Conservation (phyloP, 2,329 filamentous ascomycete genomes). For the Dactylellina drechsleri region DNA sequence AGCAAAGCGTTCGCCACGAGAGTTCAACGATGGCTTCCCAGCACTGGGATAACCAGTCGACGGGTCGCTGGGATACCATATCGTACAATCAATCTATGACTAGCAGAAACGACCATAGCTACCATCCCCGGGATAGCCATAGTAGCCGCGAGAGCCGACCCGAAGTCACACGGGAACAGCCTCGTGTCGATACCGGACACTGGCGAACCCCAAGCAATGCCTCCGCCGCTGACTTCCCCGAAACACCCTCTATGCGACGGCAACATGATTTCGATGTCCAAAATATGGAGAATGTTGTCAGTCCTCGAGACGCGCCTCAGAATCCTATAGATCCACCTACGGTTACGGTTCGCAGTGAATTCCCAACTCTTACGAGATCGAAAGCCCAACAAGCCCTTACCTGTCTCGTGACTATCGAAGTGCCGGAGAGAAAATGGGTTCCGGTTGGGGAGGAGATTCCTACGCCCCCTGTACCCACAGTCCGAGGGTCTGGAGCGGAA, state of each 20-base stretch:
- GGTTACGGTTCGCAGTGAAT: conserved; percentile 96
- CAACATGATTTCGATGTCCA: conserved; percentile 95
- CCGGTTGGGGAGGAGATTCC: conserved; percentile 75
- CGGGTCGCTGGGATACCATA: conserved; percentile 44
- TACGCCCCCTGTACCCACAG: conserved; percentile 67
- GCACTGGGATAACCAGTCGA: conserved; percentile 45
- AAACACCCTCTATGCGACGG: conserved; percentile 61
- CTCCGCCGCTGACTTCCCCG: conserved; percentile 75
- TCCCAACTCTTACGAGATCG: conserved; percentile 89
- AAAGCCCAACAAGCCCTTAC: conserved; percentile 94
- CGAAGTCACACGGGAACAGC: conserved; percentile 10
- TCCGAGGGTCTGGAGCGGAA: conserved; percentile 69
- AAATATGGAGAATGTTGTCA: conserved; percentile 88
- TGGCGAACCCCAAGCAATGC: conserved; percentile 66
- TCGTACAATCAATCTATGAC: conserved; percentile 57
- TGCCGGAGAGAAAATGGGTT: conserved; percentile 90
- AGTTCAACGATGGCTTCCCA: conserved; percentile 27
- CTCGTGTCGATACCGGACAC: conserved; percentile 58
- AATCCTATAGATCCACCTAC: conserved; percentile 90
- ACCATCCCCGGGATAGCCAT: conserved; percentile 37
- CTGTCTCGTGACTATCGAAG: conserved; percentile 91
- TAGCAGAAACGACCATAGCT: conserved; percentile 56
- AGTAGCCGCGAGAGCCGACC: conserved; percentile 43
- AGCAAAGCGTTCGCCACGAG: conserved; percentile 45
- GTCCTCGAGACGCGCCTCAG: conserved; percentile 73